phyloP scores from a whole-genome alignment of 2,329 filamentous ascomycete species.

The Alternaria arborescens region DNA sequence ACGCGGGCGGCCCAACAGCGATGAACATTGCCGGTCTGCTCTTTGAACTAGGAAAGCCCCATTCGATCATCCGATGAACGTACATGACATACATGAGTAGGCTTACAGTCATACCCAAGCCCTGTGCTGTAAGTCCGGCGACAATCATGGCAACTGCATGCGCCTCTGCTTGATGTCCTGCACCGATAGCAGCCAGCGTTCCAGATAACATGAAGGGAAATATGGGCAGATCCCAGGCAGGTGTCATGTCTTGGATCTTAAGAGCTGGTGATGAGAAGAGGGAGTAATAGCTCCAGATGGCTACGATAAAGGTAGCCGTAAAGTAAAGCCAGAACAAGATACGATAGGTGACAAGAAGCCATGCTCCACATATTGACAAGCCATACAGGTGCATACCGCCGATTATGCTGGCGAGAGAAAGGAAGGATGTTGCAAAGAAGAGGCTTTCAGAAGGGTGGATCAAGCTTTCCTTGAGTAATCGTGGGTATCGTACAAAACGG shows the following conservation, averaged over 20 bases:
- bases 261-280: slow-evolving; percentile 47
- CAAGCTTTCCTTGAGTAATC: background rate
- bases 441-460: slow-evolving; percentile 6
- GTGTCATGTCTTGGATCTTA: slow-evolving; percentile 3
- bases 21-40: slow-evolving; percentile 8
- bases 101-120: slow-evolving; percentile 1
- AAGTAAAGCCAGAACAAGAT: slow-evolving; percentile 6
- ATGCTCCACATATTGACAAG: background rate
- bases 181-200: background rate
- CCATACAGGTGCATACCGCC: background rate
- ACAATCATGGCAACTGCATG: slow-evolving; percentile 2
- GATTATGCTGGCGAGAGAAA: background rate
- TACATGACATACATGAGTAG: slow-evolving; percentile 11
- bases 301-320: background rate
- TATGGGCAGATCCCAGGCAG: slow-evolving; percentile 6
- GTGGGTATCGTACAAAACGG: background rate
- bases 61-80: slow-evolving; percentile 9
- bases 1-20: slow-evolving; percentile 1
- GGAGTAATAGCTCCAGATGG: background rate
- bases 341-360: slow-evolving; percentile 1
- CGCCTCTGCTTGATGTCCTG: background rate
- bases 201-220: slow-evolving; percentile 4
- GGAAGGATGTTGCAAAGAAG: slow-evolving; percentile 7
- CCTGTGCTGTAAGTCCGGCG: slow-evolving; percentile 4
- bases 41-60: background rate